phyloP scores from a whole-genome alignment of 192 early-diverging fungal genomes.

The Spinellus fusiger region DNA sequence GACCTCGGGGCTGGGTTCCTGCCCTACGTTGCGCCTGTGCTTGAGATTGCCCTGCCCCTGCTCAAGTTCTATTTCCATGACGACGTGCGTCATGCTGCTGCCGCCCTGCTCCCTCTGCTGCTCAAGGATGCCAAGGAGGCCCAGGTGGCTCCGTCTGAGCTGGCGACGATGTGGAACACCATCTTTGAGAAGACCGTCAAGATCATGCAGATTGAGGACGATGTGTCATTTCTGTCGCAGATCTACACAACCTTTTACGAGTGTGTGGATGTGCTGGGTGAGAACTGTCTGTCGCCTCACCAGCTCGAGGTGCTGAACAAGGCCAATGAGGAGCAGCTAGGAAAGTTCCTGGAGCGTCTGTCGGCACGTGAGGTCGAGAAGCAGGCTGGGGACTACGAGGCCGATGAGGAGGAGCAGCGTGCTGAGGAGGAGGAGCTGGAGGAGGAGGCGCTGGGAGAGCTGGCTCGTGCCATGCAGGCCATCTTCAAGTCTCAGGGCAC shows the following conservation, averaged over 20 bases:
- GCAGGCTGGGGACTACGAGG: slow-evolving; percentile 77
- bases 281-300: slow-evolving; percentile 53
- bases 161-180: slow-evolving; percentile 64
- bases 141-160: slow-evolving; percentile 40
- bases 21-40: slow-evolving; percentile 74
- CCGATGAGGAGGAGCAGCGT: slow-evolving; percentile 87
- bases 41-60: slow-evolving; percentile 83
- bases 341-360: slow-evolving; percentile 72
- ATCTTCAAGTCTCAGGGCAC: slow-evolving; percentile 71
- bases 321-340: slow-evolving; percentile 62
- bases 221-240: slow-evolving; percentile 71
- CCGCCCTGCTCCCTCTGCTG: slow-evolving; percentile 73
- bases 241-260: slow-evolving; percentile 77
- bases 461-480: slow-evolving; percentile 75
- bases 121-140: slow-evolving; percentile 57
- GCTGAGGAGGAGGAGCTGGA: slow-evolving; percentile 77
- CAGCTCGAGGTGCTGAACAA: slow-evolving; percentile 69
- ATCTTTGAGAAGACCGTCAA: slow-evolving; percentile 75
- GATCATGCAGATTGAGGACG: slow-evolving; percentile 73
- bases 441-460: slow-evolving; percentile 77
- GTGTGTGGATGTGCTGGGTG: slow-evolving; percentile 59
- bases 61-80: slow-evolving; percentile 98
- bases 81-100: slow-evolving; percentile 87
- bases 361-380: slow-evolving; percentile 70
- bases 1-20: slow-evolving; percentile 88